These are phyloP conservation scores for Aaosphaeria arxii DNA, from an alignment of 2,329 filamentous ascomycete genomes.

Conservation along the genomic window DNA sequence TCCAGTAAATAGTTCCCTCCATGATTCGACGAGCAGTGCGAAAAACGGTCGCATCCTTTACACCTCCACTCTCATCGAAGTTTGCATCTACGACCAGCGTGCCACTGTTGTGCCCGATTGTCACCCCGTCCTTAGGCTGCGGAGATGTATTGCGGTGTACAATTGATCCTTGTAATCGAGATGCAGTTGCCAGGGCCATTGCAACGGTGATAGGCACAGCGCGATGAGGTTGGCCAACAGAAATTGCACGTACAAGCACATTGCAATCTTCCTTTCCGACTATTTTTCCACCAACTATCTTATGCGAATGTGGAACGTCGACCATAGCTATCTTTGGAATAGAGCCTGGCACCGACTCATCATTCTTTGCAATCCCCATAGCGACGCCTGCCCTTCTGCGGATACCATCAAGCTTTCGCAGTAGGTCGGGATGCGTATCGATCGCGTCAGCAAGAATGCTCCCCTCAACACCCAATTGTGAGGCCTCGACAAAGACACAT, in stretches of 20 bases:
- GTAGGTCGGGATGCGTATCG: conserved; percentile 43
- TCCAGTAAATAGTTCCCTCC: conserved; percentile 21
- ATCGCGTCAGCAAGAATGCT: conserved; percentile 52
- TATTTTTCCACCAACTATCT: conserved; percentile 26
- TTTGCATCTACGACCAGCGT: conserved; percentile 17
- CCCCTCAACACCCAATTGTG: conserved; percentile 47
- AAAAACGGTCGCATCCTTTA: conserved; percentile 17
- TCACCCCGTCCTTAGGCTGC: conserved; percentile 14
- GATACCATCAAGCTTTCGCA: conserved; percentile 54
- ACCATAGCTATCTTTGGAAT: conserved; percentile 61
- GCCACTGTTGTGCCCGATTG: conserved; percentile 23
- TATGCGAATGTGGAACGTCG: conserved; percentile 29
- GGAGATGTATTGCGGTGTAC: conserved; percentile 11
- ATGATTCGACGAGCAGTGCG: conserved; percentile 23
- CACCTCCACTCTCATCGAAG: conserved; percentile 10
- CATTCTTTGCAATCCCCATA: conserved; percentile 54
- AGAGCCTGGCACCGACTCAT: conserved; percentile 46
- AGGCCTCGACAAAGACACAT: conserved; percentile 56
- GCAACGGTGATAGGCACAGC: conserved; percentile 36
- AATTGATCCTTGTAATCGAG: conserved; percentile 14
- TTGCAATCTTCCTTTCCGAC: conserved; percentile 15
- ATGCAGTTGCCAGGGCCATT: conserved; percentile 33
- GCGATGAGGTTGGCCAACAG: conserved; percentile 37
- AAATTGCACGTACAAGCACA: conserved; percentile 34
- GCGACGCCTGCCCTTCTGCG: conserved; percentile 42